A percentile compares a stretch with the other conserved stretches of the same genome.
phyloP scores from a whole-genome alignment of 1,284 basidiomycete species.

The Inonotus obliquus region DNA sequence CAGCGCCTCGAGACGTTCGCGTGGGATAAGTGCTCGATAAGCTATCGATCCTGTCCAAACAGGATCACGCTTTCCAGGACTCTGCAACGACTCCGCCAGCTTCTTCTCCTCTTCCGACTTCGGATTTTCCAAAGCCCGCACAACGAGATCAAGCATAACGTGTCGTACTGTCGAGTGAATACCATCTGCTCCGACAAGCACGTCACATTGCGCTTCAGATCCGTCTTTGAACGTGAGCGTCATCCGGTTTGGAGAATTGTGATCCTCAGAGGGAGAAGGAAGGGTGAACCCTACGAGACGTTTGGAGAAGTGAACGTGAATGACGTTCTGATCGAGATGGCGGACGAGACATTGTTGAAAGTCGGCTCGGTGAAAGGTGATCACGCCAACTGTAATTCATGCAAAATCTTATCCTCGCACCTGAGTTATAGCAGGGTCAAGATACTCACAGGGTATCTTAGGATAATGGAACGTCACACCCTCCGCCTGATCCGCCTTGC shows the following conservation, averaged over 20 bases:
- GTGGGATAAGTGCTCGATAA: conserved; percentile 34
- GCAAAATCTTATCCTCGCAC: neutral
- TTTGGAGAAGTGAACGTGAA: conserved; percentile 34
- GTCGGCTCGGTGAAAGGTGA: conserved; percentile 38
- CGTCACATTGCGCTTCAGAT: conserved; percentile 36
- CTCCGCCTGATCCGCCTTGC: conserved; percentile 31
- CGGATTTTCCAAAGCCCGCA: conserved; percentile 7
- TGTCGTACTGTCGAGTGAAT: conserved; percentile 29
- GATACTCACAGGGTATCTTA: conserved; percentile 28
- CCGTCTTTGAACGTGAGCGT: conserved; percentile 42
- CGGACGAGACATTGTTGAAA: conserved; percentile 38
- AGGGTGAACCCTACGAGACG: conserved; percentile 34
- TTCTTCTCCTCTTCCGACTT: conserved; percentile 10
- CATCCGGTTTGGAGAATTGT: conserved; percentile 22
- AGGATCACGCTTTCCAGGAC: conserved; percentile 28
- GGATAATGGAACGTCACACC: conserved; percentile 29
- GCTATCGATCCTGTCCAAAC: conserved; percentile 33
- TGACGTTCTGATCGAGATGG: conserved; percentile 28
- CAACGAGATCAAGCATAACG: conserved; percentile 1
- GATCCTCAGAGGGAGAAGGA: conserved; percentile 23
- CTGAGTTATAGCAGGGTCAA: neutral
- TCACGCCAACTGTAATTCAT: conserved; percentile 32
- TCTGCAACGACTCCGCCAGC: conserved; percentile 21
- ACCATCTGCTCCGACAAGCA: conserved; percentile 50
- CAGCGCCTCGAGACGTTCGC: conserved; percentile 24